phyloP scores from a whole-genome alignment of 2,329 filamentous ascomycete species.

The Trichoderma koningiopsis region DNA sequence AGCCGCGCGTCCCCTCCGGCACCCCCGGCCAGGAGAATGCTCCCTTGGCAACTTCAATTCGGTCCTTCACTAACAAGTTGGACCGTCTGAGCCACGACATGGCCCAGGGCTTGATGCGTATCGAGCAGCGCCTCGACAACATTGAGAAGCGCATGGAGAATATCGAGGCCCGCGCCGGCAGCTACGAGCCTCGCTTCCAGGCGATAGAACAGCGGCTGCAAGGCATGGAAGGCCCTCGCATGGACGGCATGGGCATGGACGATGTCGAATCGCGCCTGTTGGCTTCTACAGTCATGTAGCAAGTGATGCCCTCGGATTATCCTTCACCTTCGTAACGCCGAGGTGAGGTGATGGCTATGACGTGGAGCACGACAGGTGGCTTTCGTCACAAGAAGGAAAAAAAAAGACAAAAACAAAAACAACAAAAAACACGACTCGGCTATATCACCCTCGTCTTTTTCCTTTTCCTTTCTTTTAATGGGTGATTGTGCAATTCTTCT shows the following conservation, averaged over 20 bases:
- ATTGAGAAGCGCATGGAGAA: constrained; percentile 59
- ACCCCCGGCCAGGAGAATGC: constrained; percentile 60
- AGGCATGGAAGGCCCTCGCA: constrained; percentile 46
- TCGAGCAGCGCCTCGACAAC: constrained; percentile 53
- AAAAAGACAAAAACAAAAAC: not conserved
- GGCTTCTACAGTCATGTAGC: constrained; percentile 48
- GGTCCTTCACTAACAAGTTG: constrained; percentile 61
- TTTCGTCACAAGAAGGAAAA: not conserved
- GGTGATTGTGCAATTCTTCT: constrained; percentile 2
- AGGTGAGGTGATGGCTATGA: not conserved
- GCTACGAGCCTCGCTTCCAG: constrained; percentile 50
- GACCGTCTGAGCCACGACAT: constrained; percentile 62
- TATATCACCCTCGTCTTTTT: not conserved
- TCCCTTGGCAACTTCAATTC: constrained; percentile 59
- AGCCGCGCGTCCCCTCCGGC: constrained; percentile 57
- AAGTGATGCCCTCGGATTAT: not conserved
- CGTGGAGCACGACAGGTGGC: not conserved
- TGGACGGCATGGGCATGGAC: constrained; percentile 49
- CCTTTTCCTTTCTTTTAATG: not conserved
- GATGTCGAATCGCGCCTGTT: constrained; percentile 49
- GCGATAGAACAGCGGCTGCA: constrained; percentile 47
- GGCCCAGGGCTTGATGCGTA: constrained; percentile 52
- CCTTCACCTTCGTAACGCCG: not conserved
- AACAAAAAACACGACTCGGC: not conserved
- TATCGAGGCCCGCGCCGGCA: constrained; percentile 50